phyloP scores from a whole-genome alignment of 2,329 filamentous ascomycete species.

The Aspergillus tubingensis region DNA sequence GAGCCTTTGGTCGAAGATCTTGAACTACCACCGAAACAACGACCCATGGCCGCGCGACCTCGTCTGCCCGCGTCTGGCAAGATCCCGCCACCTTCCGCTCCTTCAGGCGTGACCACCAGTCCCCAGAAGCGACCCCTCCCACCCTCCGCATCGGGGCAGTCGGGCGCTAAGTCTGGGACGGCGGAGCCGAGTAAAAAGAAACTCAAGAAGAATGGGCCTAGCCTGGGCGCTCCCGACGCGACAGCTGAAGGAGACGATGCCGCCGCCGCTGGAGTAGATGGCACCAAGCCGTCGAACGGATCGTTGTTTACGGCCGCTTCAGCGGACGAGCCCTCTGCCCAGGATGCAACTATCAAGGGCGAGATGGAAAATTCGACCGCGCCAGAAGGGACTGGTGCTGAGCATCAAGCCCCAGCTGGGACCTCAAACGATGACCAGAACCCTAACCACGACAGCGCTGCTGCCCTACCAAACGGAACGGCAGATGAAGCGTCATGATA shows the following conservation, averaged over 20 bases:
- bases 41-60: conserved; percentile 50
- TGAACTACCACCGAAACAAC: conserved; percentile 89
- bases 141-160: conserved; percentile 25
- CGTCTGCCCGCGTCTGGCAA: conserved; percentile 50
- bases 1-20: conserved; percentile 89
- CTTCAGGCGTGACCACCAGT: conserved; percentile 36
- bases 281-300: conserved; percentile 7
- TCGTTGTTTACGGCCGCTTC: conserved; percentile 10
- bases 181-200: conserved; percentile 47
- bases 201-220: conserved; percentile 42
- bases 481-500: conserved; percentile 51
- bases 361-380: conserved; percentile 15
- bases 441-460: conserved; percentile 34
- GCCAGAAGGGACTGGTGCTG: conserved; percentile 18
- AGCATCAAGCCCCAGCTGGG: conserved; percentile 12
- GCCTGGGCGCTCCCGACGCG: conserved; percentile 29
- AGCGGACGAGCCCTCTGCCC: conserved; percentile 34
- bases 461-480: conserved; percentile 59
- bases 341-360: conserved; percentile 12
- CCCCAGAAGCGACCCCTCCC: conserved; percentile 45
- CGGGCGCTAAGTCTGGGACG: conserved; percentile 28
- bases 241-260: conserved; percentile 32
- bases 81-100: conserved; percentile 40
- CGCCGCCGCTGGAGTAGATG: conserved; percentile 18
- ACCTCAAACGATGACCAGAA: conserved; percentile 17